Conservation (phyloP, 2,329 filamentous ascomycete species). For the Juglanconis sp. region DNA sequence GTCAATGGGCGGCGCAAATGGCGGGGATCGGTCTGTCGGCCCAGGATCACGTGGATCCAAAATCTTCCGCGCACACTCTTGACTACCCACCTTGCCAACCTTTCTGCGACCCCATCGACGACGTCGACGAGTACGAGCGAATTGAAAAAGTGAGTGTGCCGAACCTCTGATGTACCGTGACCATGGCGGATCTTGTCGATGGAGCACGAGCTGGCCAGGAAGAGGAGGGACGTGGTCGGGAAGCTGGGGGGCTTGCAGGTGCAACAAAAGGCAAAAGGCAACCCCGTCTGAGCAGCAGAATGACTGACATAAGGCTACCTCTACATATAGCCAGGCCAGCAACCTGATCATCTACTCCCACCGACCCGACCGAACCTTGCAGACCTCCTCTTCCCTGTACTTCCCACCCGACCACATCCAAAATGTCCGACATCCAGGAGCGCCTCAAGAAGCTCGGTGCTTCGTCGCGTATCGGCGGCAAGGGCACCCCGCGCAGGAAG, state of each 20-base stretch:
- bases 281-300: neutral
- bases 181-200: neutral
- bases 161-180: neutral
- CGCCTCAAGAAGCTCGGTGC: conserved; percentile 58
- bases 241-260: conserved; percentile 4
- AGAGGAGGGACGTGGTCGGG: neutral
- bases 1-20: neutral
- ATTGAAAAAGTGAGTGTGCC: conserved; percentile 16
- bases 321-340: conserved; percentile 14
- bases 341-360: conserved; percentile 13
- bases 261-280: conserved; percentile 5
- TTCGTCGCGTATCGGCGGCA: conserved; percentile 71
- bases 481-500: conserved; percentile 96
- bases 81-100: conserved; percentile 9
- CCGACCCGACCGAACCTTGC: conserved; percentile 16
- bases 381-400: conserved; percentile 15
- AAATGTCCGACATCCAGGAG: conserved; percentile 56
- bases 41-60: conserved; percentile 16
- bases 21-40: too few relatives aligned
- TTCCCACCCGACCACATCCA: conserved; percentile 18
- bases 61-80: conserved; percentile 13
- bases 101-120: conserved; percentile 7
- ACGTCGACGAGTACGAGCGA: conserved; percentile 16
- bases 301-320: conserved; percentile 15
- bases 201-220: neutral